Conservation (phyloP, 257 asterid genomes). For the Solanum stenotomum region DNA sequence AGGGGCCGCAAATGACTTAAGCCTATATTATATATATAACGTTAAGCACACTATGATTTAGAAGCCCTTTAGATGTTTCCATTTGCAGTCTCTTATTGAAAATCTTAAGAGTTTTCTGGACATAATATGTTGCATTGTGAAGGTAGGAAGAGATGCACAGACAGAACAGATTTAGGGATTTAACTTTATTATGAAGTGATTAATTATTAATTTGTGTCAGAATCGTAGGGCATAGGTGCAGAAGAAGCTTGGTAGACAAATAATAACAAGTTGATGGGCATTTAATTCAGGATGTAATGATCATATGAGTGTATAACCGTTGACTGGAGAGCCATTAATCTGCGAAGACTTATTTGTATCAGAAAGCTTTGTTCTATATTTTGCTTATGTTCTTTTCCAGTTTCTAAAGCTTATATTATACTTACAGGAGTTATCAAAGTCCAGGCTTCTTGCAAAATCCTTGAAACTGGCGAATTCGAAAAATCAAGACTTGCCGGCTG, state of each 20-base stretch:
- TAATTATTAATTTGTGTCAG: neutral
- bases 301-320: neutral
- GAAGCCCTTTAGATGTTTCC: neutral
- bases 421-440: constrained; percentile 62
- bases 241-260: neutral
- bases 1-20: too few relatives aligned
- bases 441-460: constrained; percentile 33
- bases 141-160: neutral
- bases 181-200: neutral
- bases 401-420: neutral
- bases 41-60: neutral
- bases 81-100: neutral
- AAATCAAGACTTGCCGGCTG: constrained; percentile 37
- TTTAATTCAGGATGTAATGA: neutral
- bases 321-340: neutral
- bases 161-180: neutral
- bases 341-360: neutral
- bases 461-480: constrained; percentile 42
- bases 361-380: neutral
- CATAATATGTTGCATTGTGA: neutral
- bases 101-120: neutral
- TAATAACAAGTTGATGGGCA: neutral
- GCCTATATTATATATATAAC: neutral
- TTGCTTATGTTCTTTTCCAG: neutral
- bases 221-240: neutral